Evolutionary conservation across 306 rosid species (phyloP), one percentile per base, ranked within the genome.

Genomic region (Rosa chinensis): DNA sequence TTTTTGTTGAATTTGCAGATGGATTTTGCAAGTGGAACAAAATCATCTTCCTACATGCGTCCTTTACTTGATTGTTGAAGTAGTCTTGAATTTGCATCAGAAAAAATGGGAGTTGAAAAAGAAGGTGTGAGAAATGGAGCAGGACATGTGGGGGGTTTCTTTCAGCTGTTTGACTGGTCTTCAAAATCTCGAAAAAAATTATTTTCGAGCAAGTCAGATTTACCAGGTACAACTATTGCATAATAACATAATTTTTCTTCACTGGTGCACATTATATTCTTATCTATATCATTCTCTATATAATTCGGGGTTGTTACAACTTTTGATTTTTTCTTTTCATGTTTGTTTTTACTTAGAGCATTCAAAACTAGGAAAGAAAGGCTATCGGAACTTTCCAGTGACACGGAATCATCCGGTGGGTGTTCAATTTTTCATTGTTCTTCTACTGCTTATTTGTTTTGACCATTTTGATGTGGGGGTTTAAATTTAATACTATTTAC

Each of bases 81-180:
- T 79, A 79, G 37, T 52, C 25, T 63, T 70, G 77, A 64, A 62
- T 86, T 82, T 81, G 76, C 82, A 55, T 87, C 69, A 55, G 76
- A 45, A 85, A 85, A 85, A 80, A 94, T 94, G 99, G 98, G 98
- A 73, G 79, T 82, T 73, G 97, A 91, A 84, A 92, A 78, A 81
- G 97, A 92, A 63, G 90, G 91, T 83, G 78, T 78, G 10, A 92
- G 79, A 87, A 77, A 76, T 81, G 93, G 92, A 73, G 87, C 88
- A 66, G 85, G 94, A 70, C 86, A 92, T 73, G 93, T 81, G 48
- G 97, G 98, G 63, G 89, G 97, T 45, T 91, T 95, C 78, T 89
- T 95, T 73, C 97, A 95, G 50, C 83, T 95, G 84, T 95, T 95
- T 77, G 98, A 95, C 81, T 95, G 99, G 98, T 91, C 80, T 58